phyloP scores from a whole-genome alignment of 176 grass and related monocot genomes.

The Ensete ventricosum region DNA sequence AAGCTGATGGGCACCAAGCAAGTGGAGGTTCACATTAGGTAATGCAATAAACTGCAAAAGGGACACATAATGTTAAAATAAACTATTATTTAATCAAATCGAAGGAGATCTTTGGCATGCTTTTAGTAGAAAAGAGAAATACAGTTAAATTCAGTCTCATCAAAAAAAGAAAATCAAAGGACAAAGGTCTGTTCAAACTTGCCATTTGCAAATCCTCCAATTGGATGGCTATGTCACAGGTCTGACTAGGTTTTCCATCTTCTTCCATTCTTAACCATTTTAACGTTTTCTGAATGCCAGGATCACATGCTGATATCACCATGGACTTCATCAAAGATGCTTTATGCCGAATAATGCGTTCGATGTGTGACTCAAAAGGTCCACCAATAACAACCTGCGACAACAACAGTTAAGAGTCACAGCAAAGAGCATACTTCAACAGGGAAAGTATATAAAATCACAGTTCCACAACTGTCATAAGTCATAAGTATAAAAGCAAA shows the following conservation, averaged over 20 bases:
- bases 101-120: neutral
- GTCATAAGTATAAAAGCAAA: too few species aligned
- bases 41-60: slow-evolving; percentile 48
- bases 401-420: neutral
- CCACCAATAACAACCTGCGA: slow-evolving; percentile 83
- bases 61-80: neutral
- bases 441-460: neutral
- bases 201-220: slow-evolving; percentile 43
- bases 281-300: slow-evolving; percentile 34
- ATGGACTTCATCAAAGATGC: slow-evolving; percentile 56
- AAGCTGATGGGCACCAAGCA: slow-evolving; percentile 66
- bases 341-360: slow-evolving; percentile 54
- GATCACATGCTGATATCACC: slow-evolving; percentile 55
- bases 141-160: neutral
- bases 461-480: neutral
- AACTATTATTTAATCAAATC: neutral
- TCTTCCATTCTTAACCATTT: slow-evolving; percentile 52
- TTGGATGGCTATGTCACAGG: slow-evolving; percentile 49
- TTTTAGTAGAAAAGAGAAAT: neutral
- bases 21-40: slow-evolving; percentile 49
- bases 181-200: slow-evolving; percentile 16
- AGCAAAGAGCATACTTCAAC: neutral
- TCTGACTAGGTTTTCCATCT: slow-evolving; percentile 49
- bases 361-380: slow-evolving; percentile 44
- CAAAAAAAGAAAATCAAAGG: neutral